phyloP scores from a whole-genome alignment of 2,329 filamentous ascomycete genomes.

The Penicillium sp. region DNA sequence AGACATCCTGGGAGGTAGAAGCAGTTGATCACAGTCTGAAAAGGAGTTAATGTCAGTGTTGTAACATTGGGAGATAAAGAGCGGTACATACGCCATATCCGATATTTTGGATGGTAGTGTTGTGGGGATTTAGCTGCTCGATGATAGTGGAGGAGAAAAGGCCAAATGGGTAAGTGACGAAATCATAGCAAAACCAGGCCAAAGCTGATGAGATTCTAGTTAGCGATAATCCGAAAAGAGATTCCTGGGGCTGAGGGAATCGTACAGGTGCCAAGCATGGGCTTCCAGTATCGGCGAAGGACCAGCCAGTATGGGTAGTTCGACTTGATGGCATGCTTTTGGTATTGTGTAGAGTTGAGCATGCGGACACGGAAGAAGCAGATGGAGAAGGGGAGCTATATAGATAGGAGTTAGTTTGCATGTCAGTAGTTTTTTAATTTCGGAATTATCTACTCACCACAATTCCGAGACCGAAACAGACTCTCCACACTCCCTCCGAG shows the following conservation, averaged over 20 bases:
- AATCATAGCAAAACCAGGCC: slow-evolving; percentile 61
- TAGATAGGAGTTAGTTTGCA: not conserved
- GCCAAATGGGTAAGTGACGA: slow-evolving; percentile 59
- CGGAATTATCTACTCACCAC: slow-evolving; percentile 28
- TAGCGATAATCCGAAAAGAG: not conserved
- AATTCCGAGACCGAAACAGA: slow-evolving; percentile 55
- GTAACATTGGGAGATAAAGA: not conserved
- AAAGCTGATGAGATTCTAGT: slow-evolving; percentile 27
- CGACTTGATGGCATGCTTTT: slow-evolving; percentile 51
- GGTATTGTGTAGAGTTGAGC: slow-evolving; percentile 56
- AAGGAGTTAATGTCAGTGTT: slow-evolving; percentile 13
- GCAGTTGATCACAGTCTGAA: slow-evolving; percentile 54
- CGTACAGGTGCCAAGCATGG: slow-evolving; percentile 51
- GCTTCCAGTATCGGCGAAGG: slow-evolving; percentile 55
- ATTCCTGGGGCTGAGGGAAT: not conserved
- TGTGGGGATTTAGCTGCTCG: slow-evolving; percentile 43
- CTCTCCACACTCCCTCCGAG: slow-evolving; percentile 51
- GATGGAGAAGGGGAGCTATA: slow-evolving; percentile 51
- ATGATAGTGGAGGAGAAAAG: slow-evolving; percentile 61
- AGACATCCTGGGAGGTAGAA: slow-evolving; percentile 57
- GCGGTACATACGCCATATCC: slow-evolving; percentile 25
- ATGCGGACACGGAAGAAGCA: slow-evolving; percentile 60
- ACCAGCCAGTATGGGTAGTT: slow-evolving; percentile 54
- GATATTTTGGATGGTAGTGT: slow-evolving; percentile 43
- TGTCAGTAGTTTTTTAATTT: not conserved